Evolutionary conservation across 176 grass and related monocot genomes (phyloP).

Genomic region (Olyra latifolia): DNA sequence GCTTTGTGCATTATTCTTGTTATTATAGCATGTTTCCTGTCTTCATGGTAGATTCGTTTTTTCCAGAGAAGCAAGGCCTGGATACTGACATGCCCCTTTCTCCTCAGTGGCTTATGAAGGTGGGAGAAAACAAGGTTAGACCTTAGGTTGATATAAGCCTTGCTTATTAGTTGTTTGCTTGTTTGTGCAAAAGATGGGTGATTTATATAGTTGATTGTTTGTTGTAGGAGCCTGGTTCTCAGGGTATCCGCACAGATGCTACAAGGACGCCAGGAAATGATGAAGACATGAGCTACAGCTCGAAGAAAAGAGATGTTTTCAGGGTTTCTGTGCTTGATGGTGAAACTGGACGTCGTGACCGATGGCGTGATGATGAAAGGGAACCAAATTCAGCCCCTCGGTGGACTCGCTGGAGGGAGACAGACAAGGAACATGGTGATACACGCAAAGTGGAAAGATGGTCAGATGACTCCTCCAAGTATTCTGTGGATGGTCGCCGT

Average conservation of each 20-base stretch:
- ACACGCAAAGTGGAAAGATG: conserved; percentile 58
- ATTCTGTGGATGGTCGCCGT: conserved; percentile 62
- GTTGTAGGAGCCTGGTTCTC: conserved; percentile 59
- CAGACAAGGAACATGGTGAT: conserved; percentile 75
- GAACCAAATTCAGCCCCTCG: conserved; percentile 75
- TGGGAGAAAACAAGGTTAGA: conserved; percentile 55
- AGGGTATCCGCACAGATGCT: conserved; percentile 52
- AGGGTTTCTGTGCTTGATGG: conserved; percentile 64
- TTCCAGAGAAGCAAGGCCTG: conserved; percentile 63
- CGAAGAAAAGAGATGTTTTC: conserved; percentile 69
- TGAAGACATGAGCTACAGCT: conserved; percentile 48
- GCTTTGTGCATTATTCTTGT: not conserved
- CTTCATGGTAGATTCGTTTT: conserved; percentile 15
- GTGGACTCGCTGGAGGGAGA: conserved; percentile 73
- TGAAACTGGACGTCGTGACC: conserved; percentile 64
- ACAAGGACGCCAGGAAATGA: conserved; percentile 43
- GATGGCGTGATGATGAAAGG: conserved; percentile 97
- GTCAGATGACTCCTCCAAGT: conserved; percentile 64
- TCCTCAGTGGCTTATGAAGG: conserved; percentile 98
- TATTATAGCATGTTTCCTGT: conserved; percentile 4
- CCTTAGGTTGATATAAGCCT: conserved; percentile 8
- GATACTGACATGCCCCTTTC: conserved; percentile 90
- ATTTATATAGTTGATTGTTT: conserved; percentile 32
- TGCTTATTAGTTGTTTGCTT: conserved; percentile 13
- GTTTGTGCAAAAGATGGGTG: not conserved